A percentile compares a stretch with the other conserved stretches of the same genome.
phyloP scores from a whole-genome alignment of 2,329 filamentous ascomycete genomes.

The Arthroderma sp. region DNA sequence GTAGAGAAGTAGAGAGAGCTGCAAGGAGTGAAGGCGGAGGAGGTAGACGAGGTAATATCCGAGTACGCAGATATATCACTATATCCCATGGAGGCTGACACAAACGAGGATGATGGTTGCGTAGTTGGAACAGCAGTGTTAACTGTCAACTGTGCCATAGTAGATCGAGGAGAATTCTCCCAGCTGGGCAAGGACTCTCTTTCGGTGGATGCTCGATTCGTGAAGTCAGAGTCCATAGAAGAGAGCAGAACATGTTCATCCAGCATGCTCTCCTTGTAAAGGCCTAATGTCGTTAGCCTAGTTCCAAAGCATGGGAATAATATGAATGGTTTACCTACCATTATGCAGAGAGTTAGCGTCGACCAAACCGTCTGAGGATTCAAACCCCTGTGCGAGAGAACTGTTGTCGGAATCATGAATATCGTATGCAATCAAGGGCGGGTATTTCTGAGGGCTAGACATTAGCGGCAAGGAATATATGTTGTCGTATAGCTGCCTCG shows the following conservation, averaged over 20 bases:
- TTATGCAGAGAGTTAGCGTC: neutral
- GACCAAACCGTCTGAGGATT: conserved; percentile 4
- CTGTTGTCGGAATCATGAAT: conserved; percentile 8
- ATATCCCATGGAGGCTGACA: conserved; percentile 50
- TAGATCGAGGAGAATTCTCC: conserved; percentile 9
- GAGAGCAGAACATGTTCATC: neutral
- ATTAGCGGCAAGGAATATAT: conserved; percentile 10
- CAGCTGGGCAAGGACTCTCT: neutral
- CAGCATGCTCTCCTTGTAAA: neutral
- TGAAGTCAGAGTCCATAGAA: neutral
- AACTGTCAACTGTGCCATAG: conserved; percentile 11
- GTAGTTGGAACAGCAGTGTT: conserved; percentile 32
- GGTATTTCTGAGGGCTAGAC: conserved; percentile 6
- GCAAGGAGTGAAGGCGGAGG: conserved; percentile 48
- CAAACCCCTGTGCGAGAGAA: conserved; percentile 8
- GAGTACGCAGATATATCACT: conserved; percentile 61
- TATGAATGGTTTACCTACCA: neutral
- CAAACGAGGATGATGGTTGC: conserved; percentile 62
- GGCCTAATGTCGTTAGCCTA: neutral
- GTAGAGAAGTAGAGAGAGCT: conserved; percentile 57
- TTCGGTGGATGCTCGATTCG: conserved; percentile 7
- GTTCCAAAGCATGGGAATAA: neutral
- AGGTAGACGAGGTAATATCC: conserved; percentile 48
- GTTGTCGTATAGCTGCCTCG: conserved; percentile 6
- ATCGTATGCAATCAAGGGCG: conserved; percentile 6